Evolutionary conservation across 257 asterid species (phyloP), one percentile per base, ranked within the genome.

Genomic region (Nicotiana tabacum): DNA sequence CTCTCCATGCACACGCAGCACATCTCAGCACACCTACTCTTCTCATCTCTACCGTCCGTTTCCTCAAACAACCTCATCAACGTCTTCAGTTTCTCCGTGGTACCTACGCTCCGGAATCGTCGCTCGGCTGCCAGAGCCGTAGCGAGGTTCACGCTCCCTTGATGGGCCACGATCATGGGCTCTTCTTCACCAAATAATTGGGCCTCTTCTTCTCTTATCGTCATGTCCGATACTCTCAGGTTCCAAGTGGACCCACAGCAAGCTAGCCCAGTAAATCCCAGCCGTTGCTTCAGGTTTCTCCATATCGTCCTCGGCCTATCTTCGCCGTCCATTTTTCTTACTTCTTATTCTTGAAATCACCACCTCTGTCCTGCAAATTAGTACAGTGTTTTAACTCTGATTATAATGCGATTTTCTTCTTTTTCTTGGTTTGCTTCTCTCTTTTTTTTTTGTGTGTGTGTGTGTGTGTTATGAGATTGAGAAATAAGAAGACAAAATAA

Each of bases 1-100:
- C 88, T 85, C 72, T 82, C 82, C 86, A 69, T 68, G 88, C 88
- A 85, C 62, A 78, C 84, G 72, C 85, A 78, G 69, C 88, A 85
- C 66, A 78, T 13, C 8, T 74, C 81, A 5, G 80, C 83, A 57
- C 82, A 5, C 24, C 37, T 32, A 48, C 27, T 78, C 30, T 9
- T 61, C 62, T 46, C 68, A 62, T 82, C 82, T 21, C 17, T 30
- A 3, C 84, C 88, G 72, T 85, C 86, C 2, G 80, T 70, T 78
- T 79, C 86, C 51, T 85, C 88, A 6, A 85, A 78, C 43, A 85
- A 83, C 9, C 76, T 79, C 86, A 78, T 83, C 74, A 85, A 58
- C 58, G 88, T 77, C 74, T 61, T 85, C 69, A 82, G n/a, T 35
- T 35, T 69, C 30, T 27, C 81, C 46, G 65, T 48, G 30, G 56